phyloP scores from a whole-genome alignment of 495 filamentous ascomycete species.

The Penicillium riverlandense region DNA sequence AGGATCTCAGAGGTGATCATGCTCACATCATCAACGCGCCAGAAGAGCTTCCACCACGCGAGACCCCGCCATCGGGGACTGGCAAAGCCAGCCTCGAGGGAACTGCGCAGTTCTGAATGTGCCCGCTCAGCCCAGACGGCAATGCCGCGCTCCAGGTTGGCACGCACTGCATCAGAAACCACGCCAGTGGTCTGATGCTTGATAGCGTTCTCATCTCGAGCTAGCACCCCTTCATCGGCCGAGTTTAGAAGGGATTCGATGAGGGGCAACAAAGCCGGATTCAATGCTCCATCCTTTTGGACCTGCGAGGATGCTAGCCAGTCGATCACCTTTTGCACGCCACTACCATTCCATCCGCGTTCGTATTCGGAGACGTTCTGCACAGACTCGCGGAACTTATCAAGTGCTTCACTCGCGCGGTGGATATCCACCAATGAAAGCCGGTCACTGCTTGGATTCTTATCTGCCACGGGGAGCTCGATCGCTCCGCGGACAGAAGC shows the following conservation, averaged over 20 bases:
- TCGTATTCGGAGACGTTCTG: constrained; percentile 64
- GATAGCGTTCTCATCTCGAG: constrained; percentile 38
- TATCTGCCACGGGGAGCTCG: constrained; percentile 35
- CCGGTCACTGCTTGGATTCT: constrained; percentile 19
- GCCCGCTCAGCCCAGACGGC: constrained; percentile 67
- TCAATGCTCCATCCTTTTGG: constrained; percentile 36
- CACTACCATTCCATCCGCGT: constrained; percentile 64
- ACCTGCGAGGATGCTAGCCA: constrained; percentile 55
- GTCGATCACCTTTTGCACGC: constrained; percentile 53
- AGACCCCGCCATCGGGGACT: constrained; percentile 65
- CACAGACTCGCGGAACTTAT: constrained; percentile 58
- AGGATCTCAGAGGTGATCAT: constrained; percentile 75
- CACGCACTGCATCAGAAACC: constrained; percentile 34
- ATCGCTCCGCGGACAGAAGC: constrained; percentile 48
- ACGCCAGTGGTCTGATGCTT: constrained; percentile 23
- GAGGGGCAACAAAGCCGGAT: constrained; percentile 56
- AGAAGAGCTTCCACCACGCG: constrained; percentile 92
- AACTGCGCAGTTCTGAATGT: constrained; percentile 74
- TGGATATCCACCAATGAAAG: constrained; percentile 48
- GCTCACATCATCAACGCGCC: constrained; percentile 85
- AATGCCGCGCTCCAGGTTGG: constrained; percentile 49
- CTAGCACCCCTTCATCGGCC: constrained; percentile 45
- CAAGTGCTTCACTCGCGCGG: constrained; percentile 50
- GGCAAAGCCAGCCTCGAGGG: constrained; percentile 67
- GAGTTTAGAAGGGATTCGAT: constrained; percentile 59